These are phyloP conservation scores for Penicillium cataractarum DNA, from an alignment of 495 filamentous ascomycete species.

Conservation along the genomic window DNA sequence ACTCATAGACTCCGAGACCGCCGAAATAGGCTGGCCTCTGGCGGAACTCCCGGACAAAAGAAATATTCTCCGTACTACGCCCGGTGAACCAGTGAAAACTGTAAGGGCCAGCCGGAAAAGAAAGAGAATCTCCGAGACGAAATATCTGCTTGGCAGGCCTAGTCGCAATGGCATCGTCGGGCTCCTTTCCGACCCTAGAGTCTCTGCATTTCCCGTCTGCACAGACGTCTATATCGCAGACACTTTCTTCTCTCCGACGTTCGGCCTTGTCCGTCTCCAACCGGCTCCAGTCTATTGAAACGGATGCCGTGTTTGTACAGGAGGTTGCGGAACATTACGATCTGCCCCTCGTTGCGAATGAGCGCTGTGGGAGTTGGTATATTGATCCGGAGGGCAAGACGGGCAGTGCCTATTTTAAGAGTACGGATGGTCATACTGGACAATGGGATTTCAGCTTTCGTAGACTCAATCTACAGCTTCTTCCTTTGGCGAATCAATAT, in stretches of 20 bases:
- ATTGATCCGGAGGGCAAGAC: slow-evolving; percentile 66
- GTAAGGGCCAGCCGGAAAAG: background rate
- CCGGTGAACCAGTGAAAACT: slow-evolving; percentile 10
- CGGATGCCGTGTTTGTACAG: slow-evolving; percentile 69
- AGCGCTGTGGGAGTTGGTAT: slow-evolving; percentile 96
- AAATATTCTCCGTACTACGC: slow-evolving; percentile 13
- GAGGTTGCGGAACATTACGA: slow-evolving; percentile 53
- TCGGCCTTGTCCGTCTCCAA: slow-evolving; percentile 79
- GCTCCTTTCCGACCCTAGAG: slow-evolving; percentile 42
- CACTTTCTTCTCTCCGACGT: slow-evolving; percentile 61
- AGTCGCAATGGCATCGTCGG: slow-evolving; percentile 19
- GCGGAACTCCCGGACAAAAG: background rate
- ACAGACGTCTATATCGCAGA: slow-evolving; percentile 47
- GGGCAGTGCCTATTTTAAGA: slow-evolving; percentile 91
- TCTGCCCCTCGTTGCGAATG: slow-evolving; percentile 89
- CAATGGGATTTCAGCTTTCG: slow-evolving; percentile 87
- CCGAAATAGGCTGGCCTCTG: background rate
- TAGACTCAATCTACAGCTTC: slow-evolving; percentile 79
- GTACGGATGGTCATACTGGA: slow-evolving; percentile 90
- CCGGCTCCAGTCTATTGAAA: slow-evolving; percentile 72
- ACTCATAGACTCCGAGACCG: background rate
- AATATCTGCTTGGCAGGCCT: background rate
- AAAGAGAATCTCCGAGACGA: background rate
- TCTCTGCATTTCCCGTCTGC: slow-evolving; percentile 50
- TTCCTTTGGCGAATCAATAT: slow-evolving; percentile 60